Conservation (phyloP, 768 basidiomycete species). For the Rubroboletus pulcherrimus region DNA sequence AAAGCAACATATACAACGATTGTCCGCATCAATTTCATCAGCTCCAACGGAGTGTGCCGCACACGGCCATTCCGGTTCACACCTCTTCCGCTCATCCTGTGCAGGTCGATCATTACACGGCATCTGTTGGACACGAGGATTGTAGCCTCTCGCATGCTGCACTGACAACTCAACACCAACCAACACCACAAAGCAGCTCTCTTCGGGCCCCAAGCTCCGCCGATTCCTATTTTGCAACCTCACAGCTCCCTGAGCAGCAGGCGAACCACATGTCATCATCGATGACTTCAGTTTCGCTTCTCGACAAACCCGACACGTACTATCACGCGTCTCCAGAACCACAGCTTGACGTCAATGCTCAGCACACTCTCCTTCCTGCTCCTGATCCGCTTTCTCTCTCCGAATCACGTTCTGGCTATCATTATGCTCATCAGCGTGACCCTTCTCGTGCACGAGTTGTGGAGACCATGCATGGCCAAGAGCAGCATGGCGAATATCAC, state of each 20-base stretch:
- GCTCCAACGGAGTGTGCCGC: conserved; percentile 29
- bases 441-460: conserved; percentile 28
- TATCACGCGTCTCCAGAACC: conserved; percentile 26
- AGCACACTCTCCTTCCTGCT: conserved; percentile 19
- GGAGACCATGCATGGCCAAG: conserved; percentile 21
- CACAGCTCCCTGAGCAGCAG: conserved; percentile 24
- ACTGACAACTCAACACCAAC: conserved; percentile 18
- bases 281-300: conserved; percentile 27
- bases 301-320: conserved; percentile 24
- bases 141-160: conserved; percentile 26
- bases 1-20: conserved; percentile 21
- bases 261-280: conserved; percentile 25
- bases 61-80: conserved; percentile 25
- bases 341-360: conserved; percentile 31
- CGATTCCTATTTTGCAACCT: conserved; percentile 23
- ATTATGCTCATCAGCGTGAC: conserved; percentile 24
- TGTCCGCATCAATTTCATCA: conserved; percentile 30
- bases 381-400: conserved; percentile 31
- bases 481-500: conserved; percentile 28
- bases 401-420: conserved; percentile 28
- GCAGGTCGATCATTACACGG: conserved; percentile 33
- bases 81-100: conserved; percentile 30
- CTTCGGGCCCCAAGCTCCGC: conserved; percentile 17
- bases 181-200: conserved; percentile 18
- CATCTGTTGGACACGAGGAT: conserved; percentile 30